Base-by-base conservation (phyloP, 805 yeast genomes). In the Myxozyma monticola region DNA sequence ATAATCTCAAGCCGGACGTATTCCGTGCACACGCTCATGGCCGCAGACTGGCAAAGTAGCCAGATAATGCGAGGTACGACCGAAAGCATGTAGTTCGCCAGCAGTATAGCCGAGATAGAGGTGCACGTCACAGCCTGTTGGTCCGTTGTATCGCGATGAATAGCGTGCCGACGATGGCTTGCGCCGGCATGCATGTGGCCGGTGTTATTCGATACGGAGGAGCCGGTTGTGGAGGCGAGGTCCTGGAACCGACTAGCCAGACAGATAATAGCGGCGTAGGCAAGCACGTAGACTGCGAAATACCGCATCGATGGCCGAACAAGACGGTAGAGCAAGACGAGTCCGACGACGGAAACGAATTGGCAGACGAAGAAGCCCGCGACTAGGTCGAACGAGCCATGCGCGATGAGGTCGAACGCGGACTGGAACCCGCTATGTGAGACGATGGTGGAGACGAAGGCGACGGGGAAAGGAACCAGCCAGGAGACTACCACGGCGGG, bases 401-500 rank as follows among this genome's bases (percentile, higher is more conserved):
- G 8, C 22, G 21, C 39, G 4, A 39, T 4, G 26, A 45, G 31
- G 29, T 25, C 40, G 31, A 45, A 25, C 15, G 49, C 49, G 9
- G 49, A 38, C 22, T 17, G 15, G 44, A 25, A 39, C 30, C 44
- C 47, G 17, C 20, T 14, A 35, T 34, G 30, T 21, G 31, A 17
- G 21, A 35, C 37, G 35, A 31, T n/a, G 28, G 28, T 18, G 10
- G 46, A 41, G 3, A 47, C 51, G 18, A 38, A 48, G 17, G 51
- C 51, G n/a, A 43, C 47, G 12, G 51, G 51, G 28, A 48, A 48
- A 7, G 51, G 51, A 12, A 48, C 34, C 17, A 42, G 14, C 47
- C 51, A 48, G 17, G 51, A 48, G 26, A 48, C 29, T 31, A 48
- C 15, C 18, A 48, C 47, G 17, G 42, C 46, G 18, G 51, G 47